Evolutionary conservation across 83 land plant genomes (phyloP), one percentile per base, ranked within the genome.

Genomic region (Diphasiastrum complanatum): DNA sequence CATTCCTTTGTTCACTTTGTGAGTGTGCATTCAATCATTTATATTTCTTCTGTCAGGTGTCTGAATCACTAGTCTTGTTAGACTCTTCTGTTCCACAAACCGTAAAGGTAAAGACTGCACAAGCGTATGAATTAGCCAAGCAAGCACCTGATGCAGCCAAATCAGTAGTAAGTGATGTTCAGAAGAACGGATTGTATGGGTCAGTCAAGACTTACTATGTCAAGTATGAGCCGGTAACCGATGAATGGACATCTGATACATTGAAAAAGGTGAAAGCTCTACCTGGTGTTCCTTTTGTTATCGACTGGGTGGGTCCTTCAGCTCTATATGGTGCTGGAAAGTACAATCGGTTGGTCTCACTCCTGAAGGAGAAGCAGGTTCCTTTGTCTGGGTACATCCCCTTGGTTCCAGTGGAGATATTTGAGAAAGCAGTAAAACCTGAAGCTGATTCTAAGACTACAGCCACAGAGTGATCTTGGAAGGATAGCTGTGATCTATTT

Each of bases 141-240:
- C 58, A 54, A 25, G 58, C 58, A 8, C 58, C 58, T 11, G 58
- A 54, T 25, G 58, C 58, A 6, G 58, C 58, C 5, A 54, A 30
- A 33, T 25, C 58, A 5, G 58, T 54, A 33, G 58, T 54, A 5
- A 4, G 33, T 4, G 58, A 54, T 28, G 58, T 54, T 5, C 58
- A 54, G 58, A 25, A 54, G 33, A 54, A 54, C n/a, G 58, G 58
- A 28, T 25, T 54, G 36, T 26, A 26, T 25, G 58, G 29, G 33
- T 54, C 58, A 4, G 58, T 25, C 6, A 22, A 33, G 36, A 25
- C 25, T 4, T 54, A 54, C 33, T 54, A 54, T 25, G 33, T 54
- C 58, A 54, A 54, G 58, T 54, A 54, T 25, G 58, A 54, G 33
- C 58, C 58, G 6, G n/a, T 54, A 14, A 33, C 58, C 4, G 58